Evolutionary conservation across 306 rosid genomes (phyloP), one percentile per base, ranked within the genome.

Genomic region (Fragaria iinumae): DNA sequence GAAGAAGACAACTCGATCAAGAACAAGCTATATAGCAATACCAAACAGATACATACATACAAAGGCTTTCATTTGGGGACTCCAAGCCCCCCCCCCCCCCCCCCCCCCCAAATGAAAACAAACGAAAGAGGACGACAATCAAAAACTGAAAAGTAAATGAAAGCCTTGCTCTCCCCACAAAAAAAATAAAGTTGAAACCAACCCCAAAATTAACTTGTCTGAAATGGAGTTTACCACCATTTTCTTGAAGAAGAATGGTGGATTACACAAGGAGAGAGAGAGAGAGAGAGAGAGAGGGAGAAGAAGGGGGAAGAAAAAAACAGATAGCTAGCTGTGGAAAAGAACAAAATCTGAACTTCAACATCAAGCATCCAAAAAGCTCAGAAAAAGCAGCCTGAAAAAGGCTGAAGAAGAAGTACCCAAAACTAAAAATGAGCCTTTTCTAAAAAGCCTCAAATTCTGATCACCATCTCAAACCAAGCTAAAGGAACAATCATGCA

Each of bases 1-100:
- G 92, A 88, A 82, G 92, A 89, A 83, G 93, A 91, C 96, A 89
- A 89, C 82, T 77, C 48, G 48, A 44, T 11, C 86, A 69, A 73
- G 69, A 90, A 85, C 88, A 70, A 78, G 77, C 76, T 74, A 74
- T 74, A 29, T 39, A 68, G 64, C 38, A 41, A 43, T 81, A 71
- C 86, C 84, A 83, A 77, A 76, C 89, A 76, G 56, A 83, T 55
- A 74, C 39, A 43, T 66, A 71, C 85, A 82, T 36, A 66, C 70
- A 66, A 63, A 84, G 81, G 68, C 68, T 32, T 63, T 73, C 85
- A 80, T 84, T 79, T 81, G 80, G 88, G 79, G 77, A 80, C 81
- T 81, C 83, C 76, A 86, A 77, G 62, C 84, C 83, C 67, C 63
- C 53, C 80, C 63, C 53, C 80, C 63, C 53, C 80, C n/a, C n/a